Evolutionary conservation across 1,284 basidiomycete species (phyloP), one percentile per base, ranked within the genome.

Genomic region (Phenoliferia sp.): DNA sequence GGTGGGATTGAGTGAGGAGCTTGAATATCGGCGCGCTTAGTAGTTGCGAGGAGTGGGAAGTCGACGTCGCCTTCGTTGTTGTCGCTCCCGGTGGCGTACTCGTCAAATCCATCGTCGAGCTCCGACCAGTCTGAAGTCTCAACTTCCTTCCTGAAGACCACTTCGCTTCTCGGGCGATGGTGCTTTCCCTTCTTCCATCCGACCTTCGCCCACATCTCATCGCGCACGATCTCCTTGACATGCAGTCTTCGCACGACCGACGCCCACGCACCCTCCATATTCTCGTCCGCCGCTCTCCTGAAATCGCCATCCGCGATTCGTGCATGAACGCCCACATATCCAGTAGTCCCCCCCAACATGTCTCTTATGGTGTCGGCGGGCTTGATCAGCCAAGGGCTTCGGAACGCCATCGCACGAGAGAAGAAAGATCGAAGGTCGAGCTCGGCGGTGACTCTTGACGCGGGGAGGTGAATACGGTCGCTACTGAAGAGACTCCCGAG

Each of bases 281-380:
- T 74, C 29, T 67, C 72, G 29, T 74, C 71, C 17, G 81, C 81
- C n/a, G 81, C 78, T 29, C 74, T 73, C 70, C 80, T 80, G 77
- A 90, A 91, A 4, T 79, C 73, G 1, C 87, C 86, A 70, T 90
- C 88, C 9, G 85, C 85, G 5, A 89, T 74, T 16, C 90, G 84
- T 2, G 90, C 76, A 73, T 90, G 89, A 4, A 84, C 83, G 2
- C 84, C 87, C 31, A 88, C 75, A 72, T 87, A 91, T 6, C 74
- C 58, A 17, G 76, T 74, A 28, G 57, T 69, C 0, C 81, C 80
- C n/a, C 84, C 84, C 19, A 90, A 79, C 39, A 63, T 62, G 31
- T 76, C 71, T 22, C 70, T 64, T 15, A 78, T 69, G 19, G 58
- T 61, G 29, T 73, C 65, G 9, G 76, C 70, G 12, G 76, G 65